A percentile compares a stretch with the other conserved stretches of the same genome.
These are phyloP conservation scores for Phytophthora cactorum DNA, from an alignment of 352 stramenopile genomes.

Conservation along the genomic window DNA sequence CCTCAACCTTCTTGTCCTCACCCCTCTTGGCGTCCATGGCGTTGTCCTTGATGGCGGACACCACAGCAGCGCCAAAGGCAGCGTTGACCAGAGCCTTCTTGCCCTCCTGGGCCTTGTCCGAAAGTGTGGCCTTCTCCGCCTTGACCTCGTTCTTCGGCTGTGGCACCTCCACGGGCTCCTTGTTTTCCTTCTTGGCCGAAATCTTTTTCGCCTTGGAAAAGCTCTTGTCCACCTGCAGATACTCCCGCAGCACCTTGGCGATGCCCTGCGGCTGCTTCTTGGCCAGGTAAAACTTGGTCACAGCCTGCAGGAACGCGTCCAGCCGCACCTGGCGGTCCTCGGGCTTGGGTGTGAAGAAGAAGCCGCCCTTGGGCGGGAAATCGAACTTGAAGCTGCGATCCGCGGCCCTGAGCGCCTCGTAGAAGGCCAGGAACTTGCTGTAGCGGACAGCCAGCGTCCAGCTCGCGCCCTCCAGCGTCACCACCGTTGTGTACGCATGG, in stretches of 20 bases:
- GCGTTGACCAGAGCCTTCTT: conserved; percentile 42
- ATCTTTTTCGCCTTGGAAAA: conserved; percentile 25
- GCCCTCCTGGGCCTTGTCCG: conserved; percentile 31
- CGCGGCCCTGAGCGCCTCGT: conserved; percentile 46
- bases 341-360: conserved; percentile 69
- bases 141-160: conserved; percentile 16
- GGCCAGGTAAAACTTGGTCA: conserved; percentile 40
- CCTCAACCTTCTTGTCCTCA: conserved; percentile 6
- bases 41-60: conserved; percentile 41
- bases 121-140: conserved; percentile 17
- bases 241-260: conserved; percentile 48
- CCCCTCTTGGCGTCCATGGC: conserved; percentile 13
- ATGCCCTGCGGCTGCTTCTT: conserved; percentile 39
- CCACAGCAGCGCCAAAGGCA: conserved; percentile 32
- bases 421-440: conserved; percentile 61
- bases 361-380: conserved; percentile 68
- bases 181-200: conserved; percentile 14
- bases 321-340: conserved; percentile 58
- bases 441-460: conserved; percentile 66
- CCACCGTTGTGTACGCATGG: conserved; percentile 62
- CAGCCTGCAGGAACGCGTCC: conserved; percentile 62
- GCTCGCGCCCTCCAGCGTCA: conserved; percentile 24
- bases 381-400: conserved; percentile 58
- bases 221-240: conserved; percentile 53
- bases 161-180: conserved; percentile 24